Evolutionary conservation across 2,329 filamentous ascomycete species (phyloP), one percentile per base, ranked within the genome.

Genomic region (Diaporthe ilicicola): DNA sequence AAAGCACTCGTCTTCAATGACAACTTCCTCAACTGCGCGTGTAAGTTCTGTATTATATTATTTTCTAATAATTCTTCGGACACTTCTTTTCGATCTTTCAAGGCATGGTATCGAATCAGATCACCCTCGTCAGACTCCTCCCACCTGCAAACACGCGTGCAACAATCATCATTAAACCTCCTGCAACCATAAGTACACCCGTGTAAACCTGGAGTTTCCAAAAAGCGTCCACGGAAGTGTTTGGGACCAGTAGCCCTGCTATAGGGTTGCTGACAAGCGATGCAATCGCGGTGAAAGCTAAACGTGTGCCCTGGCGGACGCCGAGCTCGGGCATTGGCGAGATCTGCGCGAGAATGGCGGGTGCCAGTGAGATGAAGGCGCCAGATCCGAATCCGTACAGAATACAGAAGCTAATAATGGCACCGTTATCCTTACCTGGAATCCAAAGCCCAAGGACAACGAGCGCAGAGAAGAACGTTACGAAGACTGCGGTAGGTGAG

Each of bases 261-360:
- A 91, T 89, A 0, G 89, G 89, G 69, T 83, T 87, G 0, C 88
- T 86, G 2, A 86, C 85, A 19, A 92, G 79, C 2, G 88, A 88
- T 0, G 86, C 86, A 44, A 92, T 79, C 2, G 86, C 84, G 19
- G 86, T 81, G n/a, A 88, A 77, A 3, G 86, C 84, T 75, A 90
- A 91, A 5, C 79, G 73, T 0, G 82, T 76, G 1, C 82, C 82
- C 4, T 74, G 83, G 10, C 88, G 81, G 4, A 87, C 82, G 1
- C 88, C 88, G 15, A 90, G 84, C 75, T 88, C 82, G 2, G 82
- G 79, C 59, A 88, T 80, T 51, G 87, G 85, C 0, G 84, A 85
- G 69, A 89, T 87, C 72, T 89, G 85, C 2, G 75, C 74, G n/a
- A 77, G 70, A 15, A 76, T 70, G 29, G 75, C 74, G 22, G 74